Conservation (phyloP, 2,329 filamentous ascomycete genomes). For the Alternaria metachromatica region DNA sequence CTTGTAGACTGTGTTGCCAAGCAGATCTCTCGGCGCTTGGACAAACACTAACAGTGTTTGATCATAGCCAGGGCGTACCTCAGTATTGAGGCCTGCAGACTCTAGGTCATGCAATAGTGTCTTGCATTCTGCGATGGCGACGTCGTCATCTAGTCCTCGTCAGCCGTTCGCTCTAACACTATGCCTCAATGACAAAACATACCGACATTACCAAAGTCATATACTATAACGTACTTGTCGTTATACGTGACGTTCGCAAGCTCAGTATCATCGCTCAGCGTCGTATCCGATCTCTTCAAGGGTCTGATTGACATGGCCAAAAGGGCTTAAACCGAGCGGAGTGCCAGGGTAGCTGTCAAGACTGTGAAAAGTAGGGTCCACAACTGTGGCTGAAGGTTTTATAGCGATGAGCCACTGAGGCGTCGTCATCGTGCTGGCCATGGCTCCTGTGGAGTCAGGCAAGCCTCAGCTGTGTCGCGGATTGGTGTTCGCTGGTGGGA, state of each 20-base stretch:
- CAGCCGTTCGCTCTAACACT: background rate
- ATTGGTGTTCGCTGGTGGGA: constrained; percentile 25
- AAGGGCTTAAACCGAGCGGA: background rate
- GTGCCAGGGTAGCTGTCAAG: background rate
- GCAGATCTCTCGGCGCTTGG: constrained; percentile 37
- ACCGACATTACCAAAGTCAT: constrained; percentile 38
- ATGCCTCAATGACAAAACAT: constrained; percentile 2
- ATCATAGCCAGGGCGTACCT: constrained; percentile 41
- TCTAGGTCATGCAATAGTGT: constrained; percentile 33
- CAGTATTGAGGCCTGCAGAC: constrained; percentile 38
- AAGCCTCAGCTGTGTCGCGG: constrained; percentile 20
- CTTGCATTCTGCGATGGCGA: constrained; percentile 30
- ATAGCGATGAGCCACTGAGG: constrained; percentile 8
- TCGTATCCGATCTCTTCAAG: constrained; percentile 32
- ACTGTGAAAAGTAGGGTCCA: background rate
- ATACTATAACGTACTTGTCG: constrained; percentile 43
- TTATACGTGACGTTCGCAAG: constrained; percentile 36
- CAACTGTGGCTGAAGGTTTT: constrained; percentile 20
- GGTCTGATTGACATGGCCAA: constrained; percentile 24
- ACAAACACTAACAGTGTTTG: constrained; percentile 40
- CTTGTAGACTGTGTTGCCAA: constrained; percentile 41
- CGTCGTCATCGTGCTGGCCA: constrained; percentile 11
- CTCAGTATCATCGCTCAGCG: constrained; percentile 31
- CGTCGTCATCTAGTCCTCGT: constrained; percentile 20
- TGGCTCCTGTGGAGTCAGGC: constrained; percentile 11